Base-by-base conservation (phyloP, 306 rosid species). In the Inga leiocalycina region DNA sequence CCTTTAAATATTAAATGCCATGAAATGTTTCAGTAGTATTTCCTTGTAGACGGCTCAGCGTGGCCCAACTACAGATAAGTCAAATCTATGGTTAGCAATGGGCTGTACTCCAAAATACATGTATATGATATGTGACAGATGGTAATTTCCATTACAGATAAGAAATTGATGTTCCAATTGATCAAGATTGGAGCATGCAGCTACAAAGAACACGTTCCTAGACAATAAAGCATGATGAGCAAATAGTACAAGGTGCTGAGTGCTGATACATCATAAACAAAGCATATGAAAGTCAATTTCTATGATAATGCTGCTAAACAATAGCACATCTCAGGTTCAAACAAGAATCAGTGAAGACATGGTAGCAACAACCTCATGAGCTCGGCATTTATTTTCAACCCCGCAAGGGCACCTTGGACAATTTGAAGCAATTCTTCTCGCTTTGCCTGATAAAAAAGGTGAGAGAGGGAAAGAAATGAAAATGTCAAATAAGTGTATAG, bases 341-440 rank as follows among this genome's bases (percentile, higher is more conserved):
- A 81, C 74, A 83, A 77, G 57, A 71, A 74, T 43, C 79, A 56
- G 41, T 15, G 70, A 62, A 82, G 70, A 77, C 72, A 74, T 71
- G 57, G 74, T 87, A 46, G 79, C 49, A 82, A 86, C 91, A 84
- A 95, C 98, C 98, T 92, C 89, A 87, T 80, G 54, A 95, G 90
- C 81, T 95, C 97, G 57, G 97, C 89, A 87, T 91, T 88, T 83
- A 89, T 49, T 90, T 95, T 95, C 81, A 95, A 85, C 86, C 97
- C 98, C 34, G 97, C 68, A 83, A 95, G 85, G 79, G 95, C 93
- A 87, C 46, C 86, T 89, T 93, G 98, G 86, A 90, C 94, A 84
- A 86, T 87, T 80, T 95, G 97, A 82, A 95, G 98, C 89, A 95
- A 82, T 79, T 95, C 98, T 80, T 95, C 97, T 71, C 98, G 93